A percentile compares a stretch with the other conserved stretches of the same genome.
These are phyloP conservation scores for Schoenoplectus triqueter DNA, from an alignment of 202 grass and related monocot species.

Conservation along the genomic window DNA sequence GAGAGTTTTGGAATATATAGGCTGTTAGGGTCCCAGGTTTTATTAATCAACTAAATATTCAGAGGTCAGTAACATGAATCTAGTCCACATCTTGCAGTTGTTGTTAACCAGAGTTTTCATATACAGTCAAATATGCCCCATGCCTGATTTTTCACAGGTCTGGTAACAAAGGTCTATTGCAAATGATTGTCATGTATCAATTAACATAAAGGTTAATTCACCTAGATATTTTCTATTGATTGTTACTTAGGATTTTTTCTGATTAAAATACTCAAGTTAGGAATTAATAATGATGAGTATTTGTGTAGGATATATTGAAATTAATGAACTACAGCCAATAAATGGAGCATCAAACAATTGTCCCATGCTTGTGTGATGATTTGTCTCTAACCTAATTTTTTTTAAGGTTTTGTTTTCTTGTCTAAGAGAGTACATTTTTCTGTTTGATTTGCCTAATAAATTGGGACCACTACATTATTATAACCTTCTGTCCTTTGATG, in stretches of 20 bases:
- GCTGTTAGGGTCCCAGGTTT: neutral
- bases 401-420: slow-evolving; percentile 35
- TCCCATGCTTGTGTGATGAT: slow-evolving; percentile 23
- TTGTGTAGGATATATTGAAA: slow-evolving; percentile 32
- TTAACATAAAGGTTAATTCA: neutral
- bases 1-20: neutral
- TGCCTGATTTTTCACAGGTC: neutral
- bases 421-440: slow-evolving; percentile 15
- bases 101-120: slow-evolving; percentile 2
- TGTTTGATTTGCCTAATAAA: slow-evolving; percentile 41
- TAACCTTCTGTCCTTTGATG: neutral
- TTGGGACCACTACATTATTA: slow-evolving; percentile 42
- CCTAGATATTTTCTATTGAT: neutral
- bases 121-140: slow-evolving; percentile 14
- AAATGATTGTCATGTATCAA: neutral
- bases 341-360: slow-evolving; percentile 40
- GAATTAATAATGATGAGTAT: neutral
- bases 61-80: neutral
- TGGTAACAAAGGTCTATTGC: neutral
- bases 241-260: neutral
- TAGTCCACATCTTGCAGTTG: neutral
- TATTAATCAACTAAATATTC: slow-evolving; percentile 3
- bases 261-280: neutral
- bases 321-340: slow-evolving; percentile 11
- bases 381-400: slow-evolving; percentile 25